These are phyloP conservation scores for Malbranchea cinnamomea DNA, from an alignment of 2,329 filamentous ascomycete genomes.

Conservation along the genomic window DNA sequence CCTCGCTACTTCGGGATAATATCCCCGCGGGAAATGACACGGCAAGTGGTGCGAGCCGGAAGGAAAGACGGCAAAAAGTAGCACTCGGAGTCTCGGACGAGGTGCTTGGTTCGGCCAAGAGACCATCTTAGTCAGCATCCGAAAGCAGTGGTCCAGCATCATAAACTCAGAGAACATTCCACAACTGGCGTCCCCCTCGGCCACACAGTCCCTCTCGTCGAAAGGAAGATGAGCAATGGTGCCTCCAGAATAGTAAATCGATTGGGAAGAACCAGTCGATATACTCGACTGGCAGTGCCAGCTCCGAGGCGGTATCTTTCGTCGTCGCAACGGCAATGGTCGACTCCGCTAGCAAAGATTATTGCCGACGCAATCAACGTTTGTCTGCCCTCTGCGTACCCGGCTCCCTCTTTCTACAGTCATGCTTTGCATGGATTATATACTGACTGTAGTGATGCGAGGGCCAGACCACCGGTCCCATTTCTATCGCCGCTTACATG, in stretches of 20 bases:
- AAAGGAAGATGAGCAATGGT: conserved; percentile 12
- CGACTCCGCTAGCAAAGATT: conserved; percentile 78
- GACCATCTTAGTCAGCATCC: too few relatives aligned
- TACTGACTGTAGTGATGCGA: conserved; percentile 4
- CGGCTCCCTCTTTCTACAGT: neutral
- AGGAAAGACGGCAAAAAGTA: too few relatives aligned
- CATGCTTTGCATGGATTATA: neutral
- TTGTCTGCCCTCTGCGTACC: conserved; percentile 13
- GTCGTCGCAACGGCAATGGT: conserved; percentile 51
- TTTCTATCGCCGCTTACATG: conserved; percentile 91
- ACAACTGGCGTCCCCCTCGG: too few relatives aligned
- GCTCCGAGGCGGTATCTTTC: conserved; percentile 19
- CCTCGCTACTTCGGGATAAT: too few relatives aligned
- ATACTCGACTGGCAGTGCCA: conserved; percentile 8
- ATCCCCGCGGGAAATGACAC: too few relatives aligned
- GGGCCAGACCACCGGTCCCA: conserved; percentile 63
- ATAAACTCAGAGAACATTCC: too few relatives aligned
- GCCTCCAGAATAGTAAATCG: conserved; percentile 9
- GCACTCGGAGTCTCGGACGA: too few relatives aligned
- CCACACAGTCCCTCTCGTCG: conserved; percentile 4
- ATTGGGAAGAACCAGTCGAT: conserved; percentile 9
- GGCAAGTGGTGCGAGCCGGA: too few relatives aligned
- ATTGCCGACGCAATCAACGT: conserved; percentile 78
- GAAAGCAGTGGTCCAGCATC: too few relatives aligned
- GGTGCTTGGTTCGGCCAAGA: too few relatives aligned